phyloP scores from a whole-genome alignment of 2,329 filamentous ascomycete species.

The Bertia moriformis region DNA sequence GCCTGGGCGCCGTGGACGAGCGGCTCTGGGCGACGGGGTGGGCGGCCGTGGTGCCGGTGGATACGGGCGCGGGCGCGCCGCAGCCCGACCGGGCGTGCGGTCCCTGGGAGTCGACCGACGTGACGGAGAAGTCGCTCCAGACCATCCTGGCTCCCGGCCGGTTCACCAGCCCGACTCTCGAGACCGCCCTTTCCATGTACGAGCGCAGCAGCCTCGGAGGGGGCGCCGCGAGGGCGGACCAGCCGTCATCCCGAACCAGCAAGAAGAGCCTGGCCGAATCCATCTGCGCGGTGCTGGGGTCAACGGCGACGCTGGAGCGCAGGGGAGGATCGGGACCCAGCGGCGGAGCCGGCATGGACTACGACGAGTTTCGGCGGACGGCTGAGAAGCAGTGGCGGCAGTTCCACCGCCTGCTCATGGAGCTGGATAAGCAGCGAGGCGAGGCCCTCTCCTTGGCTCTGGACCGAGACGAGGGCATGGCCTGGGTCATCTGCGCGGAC shows the following conservation, averaged over 20 bases:
- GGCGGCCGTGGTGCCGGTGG: constrained; percentile 29
- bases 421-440: constrained; percentile 72
- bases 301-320: constrained; percentile 51
- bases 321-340: constrained; percentile 41
- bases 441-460: constrained; percentile 68
- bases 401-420: constrained; percentile 73
- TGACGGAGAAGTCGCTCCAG: constrained; percentile 38
- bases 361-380: constrained; percentile 58
- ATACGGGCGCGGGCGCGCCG: constrained; percentile 19
- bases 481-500: constrained; percentile 77
- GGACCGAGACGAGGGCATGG: constrained; percentile 55
- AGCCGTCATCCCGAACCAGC: constrained; percentile 24
- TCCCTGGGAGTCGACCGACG: constrained; percentile 21
- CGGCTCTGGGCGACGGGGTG: constrained; percentile 42
- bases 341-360: constrained; percentile 65
- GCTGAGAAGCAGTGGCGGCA: constrained; percentile 76
- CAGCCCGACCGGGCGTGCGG: constrained; percentile 17
- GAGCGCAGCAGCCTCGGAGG: constrained; percentile 34
- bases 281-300: constrained; percentile 57
- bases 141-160: constrained; percentile 43
- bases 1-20: constrained; percentile 29
- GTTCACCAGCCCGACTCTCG: constrained; percentile 37
- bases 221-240: no score
- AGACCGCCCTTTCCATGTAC: constrained; percentile 42
- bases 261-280: constrained; percentile 56